These are phyloP conservation scores for Aspergillus melleus DNA, from an alignment of 2,329 filamentous ascomycete species.

Conservation along the genomic window DNA sequence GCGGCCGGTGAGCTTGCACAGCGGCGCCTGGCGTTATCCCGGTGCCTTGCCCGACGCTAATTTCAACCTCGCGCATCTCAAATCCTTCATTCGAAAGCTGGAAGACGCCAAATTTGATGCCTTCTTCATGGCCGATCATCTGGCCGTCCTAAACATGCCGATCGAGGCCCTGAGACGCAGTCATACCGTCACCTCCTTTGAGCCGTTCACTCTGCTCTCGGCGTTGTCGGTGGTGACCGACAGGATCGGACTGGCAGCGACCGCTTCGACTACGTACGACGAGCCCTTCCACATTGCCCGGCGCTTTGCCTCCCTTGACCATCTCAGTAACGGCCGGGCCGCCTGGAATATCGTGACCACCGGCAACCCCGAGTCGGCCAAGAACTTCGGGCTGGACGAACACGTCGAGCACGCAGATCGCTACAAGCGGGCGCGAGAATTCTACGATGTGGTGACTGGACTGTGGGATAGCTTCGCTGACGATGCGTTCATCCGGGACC, in stretches of 20 bases:
- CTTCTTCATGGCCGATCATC: slow-evolving; percentile 59
- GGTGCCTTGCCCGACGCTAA: slow-evolving; percentile 58
- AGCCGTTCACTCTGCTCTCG: slow-evolving; percentile 56
- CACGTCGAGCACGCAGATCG: slow-evolving; percentile 52
- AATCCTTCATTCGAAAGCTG: slow-evolving; percentile 55
- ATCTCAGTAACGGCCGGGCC: slow-evolving; percentile 51
- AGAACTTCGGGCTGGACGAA: slow-evolving; percentile 54
- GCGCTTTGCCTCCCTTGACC: slow-evolving; percentile 54
- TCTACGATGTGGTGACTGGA: slow-evolving; percentile 55
- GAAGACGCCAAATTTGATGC: slow-evolving; percentile 58
- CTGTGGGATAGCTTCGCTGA: slow-evolving; percentile 58
- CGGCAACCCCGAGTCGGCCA: slow-evolving; percentile 53
- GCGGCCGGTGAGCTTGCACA: slow-evolving; percentile 58
- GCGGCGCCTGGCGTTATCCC: slow-evolving; percentile 59
- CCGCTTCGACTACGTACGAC: slow-evolving; percentile 55
- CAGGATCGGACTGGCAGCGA: slow-evolving; percentile 54
- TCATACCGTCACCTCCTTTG: slow-evolving; percentile 60
- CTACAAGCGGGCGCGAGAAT: slow-evolving; percentile 54
- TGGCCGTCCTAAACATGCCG: slow-evolving; percentile 58
- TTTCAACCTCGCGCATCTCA: slow-evolving; percentile 57
- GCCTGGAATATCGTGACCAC: slow-evolving; percentile 59
- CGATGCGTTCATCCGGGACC: slow-evolving; percentile 54
- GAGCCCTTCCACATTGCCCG: slow-evolving; percentile 55
- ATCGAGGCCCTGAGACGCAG: slow-evolving; percentile 58
- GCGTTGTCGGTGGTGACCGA: slow-evolving; percentile 51